phyloP scores from a whole-genome alignment of 2,329 filamentous ascomycete genomes.

The Aspergillus quadrilineatus region DNA sequence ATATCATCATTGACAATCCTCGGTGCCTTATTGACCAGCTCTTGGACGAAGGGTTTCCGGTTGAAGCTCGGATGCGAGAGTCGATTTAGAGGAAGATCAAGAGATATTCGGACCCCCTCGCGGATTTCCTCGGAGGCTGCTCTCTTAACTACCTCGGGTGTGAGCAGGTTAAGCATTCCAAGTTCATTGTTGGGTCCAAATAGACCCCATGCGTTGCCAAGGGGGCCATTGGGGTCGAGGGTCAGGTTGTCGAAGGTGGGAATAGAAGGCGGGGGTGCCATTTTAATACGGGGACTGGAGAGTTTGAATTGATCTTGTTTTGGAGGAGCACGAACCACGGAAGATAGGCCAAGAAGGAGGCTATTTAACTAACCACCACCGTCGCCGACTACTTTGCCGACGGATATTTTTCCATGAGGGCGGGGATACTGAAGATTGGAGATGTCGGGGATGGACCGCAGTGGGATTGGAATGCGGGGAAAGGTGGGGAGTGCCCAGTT shows the following conservation, averaged over 20 bases:
- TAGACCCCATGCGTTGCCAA: slow-evolving; percentile 58
- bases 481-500: background rate
- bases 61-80: slow-evolving; percentile 55
- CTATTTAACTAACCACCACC: background rate
- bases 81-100: slow-evolving; percentile 62
- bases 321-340: background rate
- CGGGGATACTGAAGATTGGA: background rate
- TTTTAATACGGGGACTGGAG: slow-evolving; percentile 1
- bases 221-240: slow-evolving; percentile 50
- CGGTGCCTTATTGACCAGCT: slow-evolving; percentile 53
- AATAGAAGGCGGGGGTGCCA: background rate
- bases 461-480: background rate
- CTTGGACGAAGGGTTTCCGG: slow-evolving; percentile 56
- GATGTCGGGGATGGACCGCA: background rate
- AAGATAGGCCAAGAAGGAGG: background rate
- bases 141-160: slow-evolving; percentile 43
- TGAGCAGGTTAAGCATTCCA: slow-evolving; percentile 57
- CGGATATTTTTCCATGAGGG: slow-evolving; percentile 10
- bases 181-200: slow-evolving; percentile 54
- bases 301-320: background rate
- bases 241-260: slow-evolving; percentile 49
- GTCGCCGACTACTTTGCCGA: background rate
- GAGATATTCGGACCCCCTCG: slow-evolving; percentile 46
- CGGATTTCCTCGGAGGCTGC: slow-evolving; percentile 49
- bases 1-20: slow-evolving; percentile 60